Evolutionary conservation across 139 green algal genomes (phyloP).

Genomic region (Eudorina sp.): DNA sequence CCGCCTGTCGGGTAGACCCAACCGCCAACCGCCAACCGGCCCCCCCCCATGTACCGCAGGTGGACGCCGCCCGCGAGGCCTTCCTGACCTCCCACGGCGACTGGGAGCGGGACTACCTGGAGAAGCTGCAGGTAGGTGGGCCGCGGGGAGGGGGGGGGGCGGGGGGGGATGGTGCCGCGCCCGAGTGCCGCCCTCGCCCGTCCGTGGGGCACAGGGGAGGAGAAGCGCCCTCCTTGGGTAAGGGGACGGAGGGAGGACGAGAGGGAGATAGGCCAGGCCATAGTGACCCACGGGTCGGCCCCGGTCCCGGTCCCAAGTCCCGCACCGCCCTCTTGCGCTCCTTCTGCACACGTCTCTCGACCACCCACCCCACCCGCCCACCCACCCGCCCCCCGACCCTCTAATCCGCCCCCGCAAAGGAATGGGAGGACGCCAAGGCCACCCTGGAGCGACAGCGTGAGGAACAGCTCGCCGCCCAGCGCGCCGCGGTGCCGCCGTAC

Average conservation of each 20-base stretch:
- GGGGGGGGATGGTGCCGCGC: background rate
- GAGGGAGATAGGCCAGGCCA: too few relatives aligned
- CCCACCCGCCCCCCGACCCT: background rate
- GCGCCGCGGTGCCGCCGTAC: background rate
- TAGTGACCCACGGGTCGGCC: too few relatives aligned
- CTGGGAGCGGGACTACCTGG: conserved; percentile 50
- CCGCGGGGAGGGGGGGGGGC: background rate
- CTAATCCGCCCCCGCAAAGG: background rate
- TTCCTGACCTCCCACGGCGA: conserved; percentile 44
- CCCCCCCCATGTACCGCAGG: background rate
- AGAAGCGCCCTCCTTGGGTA: too few relatives aligned
- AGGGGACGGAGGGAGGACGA: too few relatives aligned
- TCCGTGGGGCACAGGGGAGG: too few relatives aligned
- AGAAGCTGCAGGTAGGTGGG: conserved; percentile 13
- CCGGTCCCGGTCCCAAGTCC: too few relatives aligned
- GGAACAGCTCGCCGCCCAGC: conserved; percentile 37
- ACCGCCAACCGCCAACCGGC: background rate
- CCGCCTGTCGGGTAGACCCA: too few relatives aligned
- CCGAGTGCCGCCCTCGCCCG: too few relatives aligned
- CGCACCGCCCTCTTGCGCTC: too few relatives aligned
- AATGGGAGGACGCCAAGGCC: conserved; percentile 49
- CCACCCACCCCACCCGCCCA: background rate
- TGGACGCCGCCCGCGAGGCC: conserved; percentile 31
- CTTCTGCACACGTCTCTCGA: too few relatives aligned
- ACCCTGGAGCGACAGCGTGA: conserved; percentile 42